A percentile compares a stretch with the other conserved stretches of the same genome.
phyloP scores from a whole-genome alignment of 257 asterid species.

The Gentiana macrophylla region DNA sequence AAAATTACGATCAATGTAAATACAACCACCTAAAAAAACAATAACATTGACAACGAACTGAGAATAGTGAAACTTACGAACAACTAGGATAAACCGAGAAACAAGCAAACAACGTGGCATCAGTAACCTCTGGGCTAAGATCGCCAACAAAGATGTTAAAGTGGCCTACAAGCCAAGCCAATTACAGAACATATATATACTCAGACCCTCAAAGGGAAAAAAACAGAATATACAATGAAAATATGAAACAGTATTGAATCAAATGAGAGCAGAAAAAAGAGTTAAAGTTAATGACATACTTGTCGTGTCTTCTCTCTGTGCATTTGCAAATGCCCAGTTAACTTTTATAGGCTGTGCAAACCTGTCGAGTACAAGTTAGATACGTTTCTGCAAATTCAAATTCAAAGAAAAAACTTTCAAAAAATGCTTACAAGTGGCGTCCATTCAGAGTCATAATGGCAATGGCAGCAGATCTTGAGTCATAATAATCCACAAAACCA shows the following conservation, averaged over 20 bases:
- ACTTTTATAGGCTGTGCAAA: slow-evolving; percentile 85
- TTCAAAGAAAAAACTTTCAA: slow-evolving; percentile 6
- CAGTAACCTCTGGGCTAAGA: slow-evolving; percentile 91
- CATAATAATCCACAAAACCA: slow-evolving; percentile 85
- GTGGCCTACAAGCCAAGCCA: slow-evolving; percentile 39
- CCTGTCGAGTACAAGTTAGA: slow-evolving; percentile 37
- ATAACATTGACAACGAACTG: not conserved
- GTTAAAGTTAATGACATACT: slow-evolving; percentile 19
- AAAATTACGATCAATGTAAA: not conserved
- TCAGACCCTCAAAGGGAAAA: not conserved
- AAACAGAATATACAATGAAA: slow-evolving; percentile 1
- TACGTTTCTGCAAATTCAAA: slow-evolving; percentile 1
- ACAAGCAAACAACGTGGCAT: slow-evolving; percentile 63
- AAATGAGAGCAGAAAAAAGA: not conserved
- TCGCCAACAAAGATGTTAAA: slow-evolving; percentile 85
- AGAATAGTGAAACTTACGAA: slow-evolving; percentile 42
- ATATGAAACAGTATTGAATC: not conserved
- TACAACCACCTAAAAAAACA: not conserved
- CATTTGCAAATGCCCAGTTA: slow-evolving; percentile 86
- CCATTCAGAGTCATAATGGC: slow-evolving; percentile 69
- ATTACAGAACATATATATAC: not conserved
- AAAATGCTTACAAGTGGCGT: slow-evolving; percentile 55
- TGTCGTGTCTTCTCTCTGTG: slow-evolving; percentile 86
- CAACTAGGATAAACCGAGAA: slow-evolving; percentile 59
- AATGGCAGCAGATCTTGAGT: slow-evolving; percentile 70